Percentiles rank a stretch among this genome's conserved stretches.
phyloP scores from a whole-genome alignment of 108 stramenopile species.

The Mediolabrus comicus region DNA sequence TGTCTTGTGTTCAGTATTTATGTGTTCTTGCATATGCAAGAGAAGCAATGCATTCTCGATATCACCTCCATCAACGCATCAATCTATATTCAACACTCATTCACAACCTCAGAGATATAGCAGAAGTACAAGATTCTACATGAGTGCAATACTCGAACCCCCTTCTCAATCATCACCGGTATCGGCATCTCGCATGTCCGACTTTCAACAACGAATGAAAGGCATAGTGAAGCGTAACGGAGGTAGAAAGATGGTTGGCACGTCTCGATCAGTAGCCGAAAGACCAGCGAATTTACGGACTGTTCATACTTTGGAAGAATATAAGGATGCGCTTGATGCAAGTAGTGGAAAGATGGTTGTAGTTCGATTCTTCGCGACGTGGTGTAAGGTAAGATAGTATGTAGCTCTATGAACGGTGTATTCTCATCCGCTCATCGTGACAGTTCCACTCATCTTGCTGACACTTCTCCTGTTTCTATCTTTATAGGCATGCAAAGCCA shows the following conservation, averaged over 20 bases:
- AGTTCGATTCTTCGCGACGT: slow-evolving; percentile 66
- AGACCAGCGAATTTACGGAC: slow-evolving; percentile 47
- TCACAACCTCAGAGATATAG: not conserved
- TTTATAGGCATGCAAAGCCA: slow-evolving; percentile 65
- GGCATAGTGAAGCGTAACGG: slow-evolving; percentile 26
- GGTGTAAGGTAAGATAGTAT: slow-evolving; percentile 63
- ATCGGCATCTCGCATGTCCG: slow-evolving; percentile 4
- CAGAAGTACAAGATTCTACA: not conserved
- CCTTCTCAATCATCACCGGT: not conserved
- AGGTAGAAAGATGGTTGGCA: not conserved
- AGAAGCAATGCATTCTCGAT: slow-evolving; percentile 19
- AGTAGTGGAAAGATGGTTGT: slow-evolving; percentile 53
- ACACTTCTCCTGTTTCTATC: not conserved
- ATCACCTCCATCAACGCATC: not conserved
- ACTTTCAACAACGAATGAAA: slow-evolving; percentile 38
- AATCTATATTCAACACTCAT: not conserved
- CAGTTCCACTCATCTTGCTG: not conserved
- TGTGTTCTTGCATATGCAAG: not conserved
- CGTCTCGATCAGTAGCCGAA: not conserved
- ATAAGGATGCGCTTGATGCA: slow-evolving; percentile 54
- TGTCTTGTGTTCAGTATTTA: not conserved
- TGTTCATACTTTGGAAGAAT: slow-evolving; percentile 56
- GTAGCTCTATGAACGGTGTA: not conserved
- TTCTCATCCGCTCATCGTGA: not conserved
- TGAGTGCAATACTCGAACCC: slow-evolving; percentile 22